Base-by-base conservation (phyloP, 176 grass and related monocot genomes). In the Saccharum officinarum region DNA sequence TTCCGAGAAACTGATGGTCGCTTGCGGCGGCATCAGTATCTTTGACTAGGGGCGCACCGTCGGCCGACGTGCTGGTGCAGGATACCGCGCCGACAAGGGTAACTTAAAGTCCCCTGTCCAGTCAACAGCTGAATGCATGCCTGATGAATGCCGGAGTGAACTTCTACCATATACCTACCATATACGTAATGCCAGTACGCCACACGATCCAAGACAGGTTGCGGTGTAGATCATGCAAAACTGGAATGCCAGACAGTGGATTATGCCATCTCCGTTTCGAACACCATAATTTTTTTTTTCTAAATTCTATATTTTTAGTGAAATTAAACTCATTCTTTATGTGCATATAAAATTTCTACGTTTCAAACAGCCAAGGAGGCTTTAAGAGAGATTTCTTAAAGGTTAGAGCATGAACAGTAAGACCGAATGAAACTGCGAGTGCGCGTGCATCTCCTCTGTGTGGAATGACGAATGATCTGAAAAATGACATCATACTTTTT, bases 21-120 rank as follows among this genome's bases (percentile, higher is more conserved):
- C 26, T 68, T 66, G 20, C 22, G 41, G 72, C 25, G 11, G 71
- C 26, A 62, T 28, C 30, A 71, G 63, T 63, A 83, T 87, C 50
- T 71, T 61, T 71, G 50, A 70, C 52, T 28, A 23, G 17, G 23
- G 52, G 52, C 13, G 20, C 13, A 55, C 37, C 42, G 15, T 20
- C 10, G 8, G 11, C 7, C 18, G 39, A 3, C 28, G 1, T 13
- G 23, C 10, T 38, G 14, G 14, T 71, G 26, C 7, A 62, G 54
- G 39, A 37, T 61, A 38, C 84, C 67, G n/a, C 52, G 38, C 28
- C 52, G 76, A 39, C 84, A 16, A 22, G 7, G 37, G 55, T 23
- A 54, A 54, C 47, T 50, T 16, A 18, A 54, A 54, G 50, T 54
- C 50, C 39, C 8, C 18, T 71, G 14, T 18, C 39, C 18, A 10